These are phyloP conservation scores for Taxawa tesnikishii DNA, from an alignment of 2,329 filamentous ascomycete genomes.

Conservation along the genomic window DNA sequence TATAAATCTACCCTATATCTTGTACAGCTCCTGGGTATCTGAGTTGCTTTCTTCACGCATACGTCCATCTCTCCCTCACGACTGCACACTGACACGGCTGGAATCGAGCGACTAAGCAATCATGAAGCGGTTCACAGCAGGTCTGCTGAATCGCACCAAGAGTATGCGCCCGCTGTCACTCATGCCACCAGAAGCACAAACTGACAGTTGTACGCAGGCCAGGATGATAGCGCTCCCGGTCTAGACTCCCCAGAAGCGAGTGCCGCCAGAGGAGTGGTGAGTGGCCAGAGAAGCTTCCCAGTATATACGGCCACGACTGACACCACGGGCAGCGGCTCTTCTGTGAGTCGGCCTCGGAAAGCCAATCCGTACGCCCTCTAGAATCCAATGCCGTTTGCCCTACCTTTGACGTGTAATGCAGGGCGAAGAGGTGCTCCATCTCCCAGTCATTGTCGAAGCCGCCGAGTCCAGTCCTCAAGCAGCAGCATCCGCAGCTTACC, in stretches of 20 bases:
- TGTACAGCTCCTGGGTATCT: too few species aligned
- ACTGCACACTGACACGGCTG: too few species aligned
- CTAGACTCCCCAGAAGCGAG: conserved; percentile 55
- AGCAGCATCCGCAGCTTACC: conserved; percentile 65
- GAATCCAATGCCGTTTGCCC: too few species aligned
- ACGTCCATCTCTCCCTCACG: too few species aligned
- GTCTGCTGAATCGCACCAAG: conserved; percentile 12
- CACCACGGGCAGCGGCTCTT: conserved; percentile 63
- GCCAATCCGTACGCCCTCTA: too few species aligned
- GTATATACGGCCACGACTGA: conserved; percentile 4
- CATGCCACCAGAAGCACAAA: conserved; percentile 4
- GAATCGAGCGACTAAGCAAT: too few species aligned
- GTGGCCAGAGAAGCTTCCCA: conserved; percentile 15
- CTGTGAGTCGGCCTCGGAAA: conserved; percentile 59
- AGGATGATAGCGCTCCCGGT: conserved; percentile 16
- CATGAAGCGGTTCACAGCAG: conserved; percentile 14
- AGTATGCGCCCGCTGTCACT: conserved; percentile 10
- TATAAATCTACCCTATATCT: too few species aligned
- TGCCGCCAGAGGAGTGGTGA: conserved; percentile 54
- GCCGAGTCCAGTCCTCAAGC: conserved; percentile 86
- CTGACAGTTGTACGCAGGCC: conserved; percentile 13
- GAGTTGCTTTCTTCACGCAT: too few species aligned
- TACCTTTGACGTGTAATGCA: too few species aligned
- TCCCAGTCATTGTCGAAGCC: conserved; percentile 86
- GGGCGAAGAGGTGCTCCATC: conserved; percentile 83